A percentile compares a stretch with the other conserved stretches of the same genome.
Conservation (phyloP, 768 basidiomycete genomes). For the Mycena venus region DNA sequence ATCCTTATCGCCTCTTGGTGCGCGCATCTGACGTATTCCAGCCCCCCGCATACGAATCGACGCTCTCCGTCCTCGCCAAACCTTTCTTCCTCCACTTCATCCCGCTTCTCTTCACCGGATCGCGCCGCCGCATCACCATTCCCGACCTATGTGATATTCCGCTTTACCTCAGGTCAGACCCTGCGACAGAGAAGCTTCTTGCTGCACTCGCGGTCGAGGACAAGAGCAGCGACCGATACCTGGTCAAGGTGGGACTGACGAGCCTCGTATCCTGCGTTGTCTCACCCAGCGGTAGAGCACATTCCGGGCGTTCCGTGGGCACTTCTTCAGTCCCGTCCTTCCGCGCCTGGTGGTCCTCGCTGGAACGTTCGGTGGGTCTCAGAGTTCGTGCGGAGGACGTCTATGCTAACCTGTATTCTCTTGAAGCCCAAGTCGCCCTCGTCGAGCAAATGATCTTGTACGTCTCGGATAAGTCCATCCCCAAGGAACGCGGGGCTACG, state of each 20-base stretch:
- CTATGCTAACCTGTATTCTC: not conserved
- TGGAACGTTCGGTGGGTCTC: too few relatives aligned
- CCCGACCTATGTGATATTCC: conserved; percentile 17
- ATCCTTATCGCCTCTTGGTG: too few relatives aligned
- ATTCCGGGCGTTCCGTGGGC: too few relatives aligned
- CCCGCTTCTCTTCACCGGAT: not conserved
- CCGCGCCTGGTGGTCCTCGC: too few relatives aligned
- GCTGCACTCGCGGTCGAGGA: conserved; percentile 16
- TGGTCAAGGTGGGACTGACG: conserved; percentile 2
- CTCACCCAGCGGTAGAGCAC: too few relatives aligned
- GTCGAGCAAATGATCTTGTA: conserved; percentile 17
- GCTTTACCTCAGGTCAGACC: conserved; percentile 8
- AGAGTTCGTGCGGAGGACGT: too few relatives aligned
- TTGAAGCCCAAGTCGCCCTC: conserved; percentile 22
- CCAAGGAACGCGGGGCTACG: conserved; percentile 3
- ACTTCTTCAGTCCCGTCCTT: too few relatives aligned
- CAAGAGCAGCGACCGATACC: conserved; percentile 5
- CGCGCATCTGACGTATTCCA: too few relatives aligned
- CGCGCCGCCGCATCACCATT: conserved; percentile 10
- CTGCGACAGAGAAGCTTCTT: conserved; percentile 19
- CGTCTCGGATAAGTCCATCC: conserved; percentile 19
- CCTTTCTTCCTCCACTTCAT: conserved; percentile 14
- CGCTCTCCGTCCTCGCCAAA: conserved; percentile 19
- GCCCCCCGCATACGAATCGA: too few relatives aligned
- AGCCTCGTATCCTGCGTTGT: not conserved